These are phyloP conservation scores for Fusarium bactridioides DNA, from an alignment of 2,329 filamentous ascomycete species.

Conservation along the genomic window DNA sequence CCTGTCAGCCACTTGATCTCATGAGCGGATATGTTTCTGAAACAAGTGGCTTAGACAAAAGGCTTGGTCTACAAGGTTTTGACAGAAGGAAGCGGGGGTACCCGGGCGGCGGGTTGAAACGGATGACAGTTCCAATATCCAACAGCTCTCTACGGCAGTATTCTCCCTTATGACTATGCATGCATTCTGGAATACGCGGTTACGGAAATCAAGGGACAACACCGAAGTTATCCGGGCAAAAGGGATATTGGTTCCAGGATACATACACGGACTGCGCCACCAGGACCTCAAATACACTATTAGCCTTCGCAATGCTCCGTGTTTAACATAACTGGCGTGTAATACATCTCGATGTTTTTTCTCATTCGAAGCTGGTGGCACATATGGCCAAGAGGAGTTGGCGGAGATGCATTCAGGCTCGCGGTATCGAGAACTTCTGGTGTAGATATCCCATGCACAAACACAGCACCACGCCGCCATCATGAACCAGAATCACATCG, in stretches of 20 bases:
- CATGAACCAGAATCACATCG: not conserved
- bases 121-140: constrained; percentile 24
- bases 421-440: not conserved
- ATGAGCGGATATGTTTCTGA: constrained; percentile 30
- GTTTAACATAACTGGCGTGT: constrained; percentile 23
- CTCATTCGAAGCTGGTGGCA: not conserved
- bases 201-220: constrained; percentile 14
- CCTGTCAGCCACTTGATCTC: constrained; percentile 34
- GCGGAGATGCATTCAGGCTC: constrained; percentile 10
- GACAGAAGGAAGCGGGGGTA: constrained; percentile 10
- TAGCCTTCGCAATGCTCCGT: not conserved
- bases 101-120: constrained; percentile 14
- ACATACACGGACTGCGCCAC: not conserved
- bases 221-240: constrained; percentile 19
- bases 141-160: constrained; percentile 13
- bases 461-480: not conserved
- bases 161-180: constrained; percentile 23
- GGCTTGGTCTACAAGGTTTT: constrained; percentile 11
- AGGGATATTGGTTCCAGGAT: constrained; percentile 1
- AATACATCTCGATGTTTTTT: constrained; percentile 8
- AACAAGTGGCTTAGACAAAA: constrained; percentile 41
- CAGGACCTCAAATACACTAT: constrained; percentile 8
- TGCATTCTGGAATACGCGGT: constrained; percentile 3
- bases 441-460: not conserved
- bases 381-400: not conserved